These are phyloP conservation scores for Ensete glaucum DNA, from an alignment of 176 grass and related monocot species.

Conservation along the genomic window DNA sequence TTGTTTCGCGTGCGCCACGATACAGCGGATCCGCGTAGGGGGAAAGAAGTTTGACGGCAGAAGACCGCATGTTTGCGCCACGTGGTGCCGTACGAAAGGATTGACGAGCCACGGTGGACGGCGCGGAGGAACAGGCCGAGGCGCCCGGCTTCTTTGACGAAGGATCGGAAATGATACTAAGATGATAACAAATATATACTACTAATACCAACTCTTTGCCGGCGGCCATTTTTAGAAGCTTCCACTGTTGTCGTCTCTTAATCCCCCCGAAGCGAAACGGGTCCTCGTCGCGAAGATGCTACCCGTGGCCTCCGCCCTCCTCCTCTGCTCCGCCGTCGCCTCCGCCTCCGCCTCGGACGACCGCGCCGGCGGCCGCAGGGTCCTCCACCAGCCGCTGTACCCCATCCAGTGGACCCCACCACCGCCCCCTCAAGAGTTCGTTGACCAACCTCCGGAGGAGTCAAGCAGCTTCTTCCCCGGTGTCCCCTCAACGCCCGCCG, in stretches of 20 bases:
- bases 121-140: too few species aligned
- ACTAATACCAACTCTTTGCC: too few species aligned
- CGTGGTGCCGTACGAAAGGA: too few species aligned
- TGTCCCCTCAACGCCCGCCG: constrained; percentile 16
- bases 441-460: constrained; percentile 17
- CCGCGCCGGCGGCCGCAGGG: constrained; percentile 14
- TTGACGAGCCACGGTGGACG: too few species aligned
- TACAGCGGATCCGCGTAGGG: too few species aligned
- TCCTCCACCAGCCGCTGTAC: constrained; percentile 76
- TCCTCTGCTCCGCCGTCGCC: not conserved
- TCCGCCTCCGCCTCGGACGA: not conserved
- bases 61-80: too few species aligned
- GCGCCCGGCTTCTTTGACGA: too few species aligned
- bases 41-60: too few species aligned
- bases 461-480: constrained; percentile 35
- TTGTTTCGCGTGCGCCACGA: too few species aligned
- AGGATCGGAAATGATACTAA: too few species aligned
- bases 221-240: not conserved
- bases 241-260: not conserved
- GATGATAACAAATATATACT: too few species aligned
- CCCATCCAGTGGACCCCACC: constrained; percentile 85
- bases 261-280: constrained; percentile 2
- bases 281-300: not conserved
- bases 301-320: too few species aligned
- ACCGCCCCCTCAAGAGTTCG: constrained; percentile 38